Evolutionary conservation across 805 yeast species (phyloP).

Genomic region (Candida broadrunensis): DNA sequence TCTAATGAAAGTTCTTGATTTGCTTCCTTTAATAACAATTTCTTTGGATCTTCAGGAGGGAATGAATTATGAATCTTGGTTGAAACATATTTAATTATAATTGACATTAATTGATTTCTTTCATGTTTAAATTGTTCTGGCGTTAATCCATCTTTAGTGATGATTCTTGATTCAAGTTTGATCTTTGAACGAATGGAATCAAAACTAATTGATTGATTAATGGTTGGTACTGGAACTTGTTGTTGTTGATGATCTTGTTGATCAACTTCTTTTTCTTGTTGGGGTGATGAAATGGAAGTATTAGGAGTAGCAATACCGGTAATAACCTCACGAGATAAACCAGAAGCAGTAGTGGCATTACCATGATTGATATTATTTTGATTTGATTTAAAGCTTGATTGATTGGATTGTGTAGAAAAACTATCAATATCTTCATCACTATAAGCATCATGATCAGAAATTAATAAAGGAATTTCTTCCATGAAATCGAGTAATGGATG

Average conservation of each 20-base stretch:
- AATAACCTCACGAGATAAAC: not conserved
- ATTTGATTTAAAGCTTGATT: not conserved
- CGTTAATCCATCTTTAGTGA: constrained; percentile 4
- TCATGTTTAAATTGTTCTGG: constrained; percentile 25
- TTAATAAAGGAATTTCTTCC: constrained; percentile 30
- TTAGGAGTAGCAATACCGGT: not conserved
- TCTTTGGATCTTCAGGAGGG: constrained; percentile 36
- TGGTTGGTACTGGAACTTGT: not conserved
- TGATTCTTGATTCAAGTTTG: not conserved
- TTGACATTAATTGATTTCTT: constrained; percentile 37
- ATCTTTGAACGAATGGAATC: not conserved
- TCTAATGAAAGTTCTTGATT: constrained; percentile 31
- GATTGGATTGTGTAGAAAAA: not conserved
- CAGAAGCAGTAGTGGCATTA: not conserved
- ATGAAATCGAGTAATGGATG: constrained; percentile 3
- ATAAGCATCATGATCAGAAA: constrained; percentile 30
- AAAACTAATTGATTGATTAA: not conserved
- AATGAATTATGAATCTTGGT: constrained; percentile 42
- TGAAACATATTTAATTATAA: constrained; percentile 40
- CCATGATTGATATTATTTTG: not conserved
- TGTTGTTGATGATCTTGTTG: not conserved
- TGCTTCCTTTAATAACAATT: not conserved
- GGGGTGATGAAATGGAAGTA: not conserved
- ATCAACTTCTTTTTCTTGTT: not conserved
- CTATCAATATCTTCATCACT: constrained; percentile 23